These are phyloP conservation scores for Nakaseomyces nivariensis DNA, from an alignment of 1,139 yeast genomes.

Conservation along the genomic window DNA sequence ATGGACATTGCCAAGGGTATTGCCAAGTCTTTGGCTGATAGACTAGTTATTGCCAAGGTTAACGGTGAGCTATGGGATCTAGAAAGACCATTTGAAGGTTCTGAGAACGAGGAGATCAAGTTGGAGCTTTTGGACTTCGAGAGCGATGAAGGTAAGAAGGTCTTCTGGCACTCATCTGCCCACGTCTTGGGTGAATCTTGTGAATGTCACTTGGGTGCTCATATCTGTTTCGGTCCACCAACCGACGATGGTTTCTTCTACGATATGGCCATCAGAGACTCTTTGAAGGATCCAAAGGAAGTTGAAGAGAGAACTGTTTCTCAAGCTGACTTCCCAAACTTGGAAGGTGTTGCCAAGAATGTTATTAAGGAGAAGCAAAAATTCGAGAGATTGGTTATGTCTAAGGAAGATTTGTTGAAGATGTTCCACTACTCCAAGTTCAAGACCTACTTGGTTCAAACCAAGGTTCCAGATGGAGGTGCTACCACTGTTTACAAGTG, in stretches of 20 bases:
- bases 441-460: constrained; percentile 77
- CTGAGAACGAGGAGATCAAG: constrained; percentile 29
- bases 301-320: constrained; percentile 72
- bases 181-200: constrained; percentile 98
- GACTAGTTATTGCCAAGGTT: constrained; percentile 85
- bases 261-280: constrained; percentile 77
- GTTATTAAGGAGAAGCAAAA: constrained; percentile 95
- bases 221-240: constrained; percentile 91
- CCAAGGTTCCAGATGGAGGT: constrained; percentile 93
- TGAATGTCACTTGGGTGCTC: constrained; percentile 94
- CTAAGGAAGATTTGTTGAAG: constrained; percentile 81
- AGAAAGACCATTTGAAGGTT: constrained; percentile 80
- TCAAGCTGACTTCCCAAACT: constrained; percentile 70
- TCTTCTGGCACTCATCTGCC: constrained; percentile 98
- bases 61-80: constrained; percentile 91
- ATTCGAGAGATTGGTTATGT: constrained; percentile 85
- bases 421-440: constrained; percentile 96
- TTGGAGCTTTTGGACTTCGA: constrained; percentile 77
- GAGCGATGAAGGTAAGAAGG: constrained; percentile 82
- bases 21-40: constrained; percentile 80
- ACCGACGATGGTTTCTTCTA: constrained; percentile 97
- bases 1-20: constrained; percentile 74
- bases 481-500: constrained; percentile 96
- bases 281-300: constrained; percentile 21
- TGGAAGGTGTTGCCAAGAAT: constrained; percentile 82